Evolutionary conservation across 768 basidiomycete genomes (phyloP), one percentile per base, ranked within the genome.

Genomic region (button mushroom (Agaricus bisporus)): DNA sequence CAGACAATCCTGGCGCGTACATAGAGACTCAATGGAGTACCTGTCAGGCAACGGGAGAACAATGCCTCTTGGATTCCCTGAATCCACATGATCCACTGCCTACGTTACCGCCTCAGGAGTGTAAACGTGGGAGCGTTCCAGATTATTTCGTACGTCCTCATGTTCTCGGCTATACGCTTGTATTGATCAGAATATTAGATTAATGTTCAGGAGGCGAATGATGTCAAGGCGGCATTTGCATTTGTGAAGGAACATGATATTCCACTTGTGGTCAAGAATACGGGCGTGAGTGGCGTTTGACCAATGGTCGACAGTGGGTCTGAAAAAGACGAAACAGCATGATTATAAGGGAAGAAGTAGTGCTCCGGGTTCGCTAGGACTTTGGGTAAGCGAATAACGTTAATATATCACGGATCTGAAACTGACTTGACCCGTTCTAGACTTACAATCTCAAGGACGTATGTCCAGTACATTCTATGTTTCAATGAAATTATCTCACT

Each of bases 251-350:
- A 58, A 39, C 69, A 71, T 6, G 58, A 61, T 3, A 62, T 76
- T n/a, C 72, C 75, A 9, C 59, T 81, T 12, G 72, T 72, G 12
- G 68, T 81, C 20, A 77, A 78, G 59, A 81, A 80, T 55, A 78
- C 78, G 15, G 79, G 79, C 25, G 76, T 78, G 56, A 60, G 73
- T 62, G 25, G 20, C 28, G 10, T n/a, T 17, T 35, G 14, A 18
- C n/a, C 22, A 7, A 28, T 20, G 17, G n/a, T 35, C 10, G 32
- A 12, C 45, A 35, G 8, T 32, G 32, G n/a, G 3, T n/a, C 32
- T 26, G 18, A 48, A 15, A 57, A 26, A n/a, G 9, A 11, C 17
- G 6, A 8, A 4, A 1, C 48, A 78, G 77, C 77, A 79, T 53
- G 77, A 79, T 56, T 77, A 76, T 59, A 73, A 69, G 54, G 77